Percentiles rank a stretch among this genome's conserved stretches.
phyloP scores from a whole-genome alignment of 139 green algal genomes.

The Eudorina sp. region DNA sequence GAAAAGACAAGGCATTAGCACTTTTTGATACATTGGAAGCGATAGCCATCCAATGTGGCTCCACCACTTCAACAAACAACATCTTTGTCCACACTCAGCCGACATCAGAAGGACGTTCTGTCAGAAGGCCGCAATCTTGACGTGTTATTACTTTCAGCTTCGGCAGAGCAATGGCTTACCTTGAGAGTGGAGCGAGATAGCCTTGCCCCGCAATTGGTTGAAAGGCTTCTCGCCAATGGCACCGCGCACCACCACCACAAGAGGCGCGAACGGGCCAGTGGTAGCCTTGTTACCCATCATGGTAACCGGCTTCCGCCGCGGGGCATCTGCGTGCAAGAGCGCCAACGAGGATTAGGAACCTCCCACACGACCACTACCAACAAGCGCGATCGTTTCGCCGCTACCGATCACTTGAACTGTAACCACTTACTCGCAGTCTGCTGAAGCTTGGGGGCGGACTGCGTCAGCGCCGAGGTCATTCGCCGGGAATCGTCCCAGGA shows the following conservation, averaged over 20 bases:
- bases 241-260: slow-evolving; percentile 86
- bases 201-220: slow-evolving; percentile 97
- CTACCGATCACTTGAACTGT: neutral
- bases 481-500: slow-evolving; percentile 51
- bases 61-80: too few relatives aligned
- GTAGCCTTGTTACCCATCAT: slow-evolving; percentile 88
- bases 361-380: neutral
- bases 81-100: too few relatives aligned
- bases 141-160: too few relatives aligned
- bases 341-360: neutral
- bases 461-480: slow-evolving; percentile 28
- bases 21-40: too few relatives aligned
- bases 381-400: neutral
- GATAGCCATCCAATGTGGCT: too few relatives aligned
- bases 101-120: too few relatives aligned
- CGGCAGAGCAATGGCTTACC: too few relatives aligned
- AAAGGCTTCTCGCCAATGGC: slow-evolving; percentile 95
- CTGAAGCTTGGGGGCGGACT: slow-evolving; percentile 30
- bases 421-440: slow-evolving; percentile 21
- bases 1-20: too few relatives aligned
- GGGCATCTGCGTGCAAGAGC: slow-evolving; percentile 15
- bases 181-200: slow-evolving; percentile 98
- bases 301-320: slow-evolving; percentile 50
- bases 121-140: too few relatives aligned
- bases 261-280: slow-evolving; percentile 89